Percentiles rank a stretch among this genome's conserved stretches.
These are phyloP conservation scores for Talaromyces islandicus DNA, from an alignment of 2,329 filamentous ascomycete species.

Conservation along the genomic window DNA sequence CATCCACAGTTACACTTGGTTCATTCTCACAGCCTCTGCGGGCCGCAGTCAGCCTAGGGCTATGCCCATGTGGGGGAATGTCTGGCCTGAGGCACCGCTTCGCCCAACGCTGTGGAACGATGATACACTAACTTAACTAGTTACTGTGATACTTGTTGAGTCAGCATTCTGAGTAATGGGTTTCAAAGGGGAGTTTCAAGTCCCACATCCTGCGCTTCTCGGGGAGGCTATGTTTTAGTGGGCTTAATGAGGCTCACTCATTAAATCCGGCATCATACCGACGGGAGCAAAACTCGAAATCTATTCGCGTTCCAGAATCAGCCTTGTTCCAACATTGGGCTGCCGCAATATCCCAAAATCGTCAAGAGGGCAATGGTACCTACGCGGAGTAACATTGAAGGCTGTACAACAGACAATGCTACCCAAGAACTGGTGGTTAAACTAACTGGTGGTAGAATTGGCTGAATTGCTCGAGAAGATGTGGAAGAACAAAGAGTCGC, in stretches of 20 bases:
- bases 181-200: background rate
- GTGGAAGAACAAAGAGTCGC: too few relatives aligned
- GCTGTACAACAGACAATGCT: background rate
- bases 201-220: background rate
- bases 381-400: background rate
- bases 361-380: background rate
- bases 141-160: background rate
- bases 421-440: background rate
- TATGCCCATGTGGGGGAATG: background rate
- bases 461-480: too few relatives aligned
- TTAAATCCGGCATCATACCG: too few relatives aligned
- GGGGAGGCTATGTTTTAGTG: background rate
- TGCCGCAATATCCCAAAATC: too few relatives aligned
- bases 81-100: background rate
- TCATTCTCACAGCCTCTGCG: too few relatives aligned
- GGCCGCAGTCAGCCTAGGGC: background rate
- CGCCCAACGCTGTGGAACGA: background rate
- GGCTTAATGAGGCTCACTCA: background rate
- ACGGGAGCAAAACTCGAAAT: background rate
- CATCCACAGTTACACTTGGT: background rate
- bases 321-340: background rate
- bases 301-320: background rate
- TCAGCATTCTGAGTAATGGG: background rate
- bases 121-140: too few relatives aligned
- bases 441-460: too few relatives aligned